Percentiles rank a stretch among this genome's conserved stretches.
Conservation (phyloP, 2,329 filamentous ascomycete species). For the Chaetothyriales sp. region DNA sequence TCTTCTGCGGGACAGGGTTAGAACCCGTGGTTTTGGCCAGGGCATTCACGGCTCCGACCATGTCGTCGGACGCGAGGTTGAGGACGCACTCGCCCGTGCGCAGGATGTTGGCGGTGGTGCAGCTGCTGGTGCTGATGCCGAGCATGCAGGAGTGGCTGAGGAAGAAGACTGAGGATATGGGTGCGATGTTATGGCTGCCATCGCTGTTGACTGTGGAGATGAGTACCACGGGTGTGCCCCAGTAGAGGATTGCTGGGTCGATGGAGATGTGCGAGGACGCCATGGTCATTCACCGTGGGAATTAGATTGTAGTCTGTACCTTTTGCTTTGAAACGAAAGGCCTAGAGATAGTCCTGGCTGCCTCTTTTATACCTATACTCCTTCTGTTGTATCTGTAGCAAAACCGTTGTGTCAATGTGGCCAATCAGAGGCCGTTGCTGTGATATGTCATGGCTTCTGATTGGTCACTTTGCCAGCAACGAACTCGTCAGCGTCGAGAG, state of each 20-base stretch:
- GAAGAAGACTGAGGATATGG: slow-evolving; percentile 34
- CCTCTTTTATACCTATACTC: too few relatives aligned
- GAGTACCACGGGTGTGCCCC: slow-evolving; percentile 21
- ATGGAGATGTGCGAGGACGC: slow-evolving; percentile 4
- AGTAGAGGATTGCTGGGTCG: slow-evolving; percentile 10
- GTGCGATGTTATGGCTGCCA: slow-evolving; percentile 26
- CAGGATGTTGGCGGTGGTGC: slow-evolving; percentile 28
- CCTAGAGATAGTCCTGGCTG: neutral
- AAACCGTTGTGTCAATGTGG: neutral
- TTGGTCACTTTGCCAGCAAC: neutral
- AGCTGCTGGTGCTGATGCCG: slow-evolving; percentile 23
- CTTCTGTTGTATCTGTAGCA: neutral
- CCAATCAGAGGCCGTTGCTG: neutral
- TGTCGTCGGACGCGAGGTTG: slow-evolving; percentile 26
- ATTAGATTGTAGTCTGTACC: neutral
- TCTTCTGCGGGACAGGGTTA: slow-evolving; percentile 15
- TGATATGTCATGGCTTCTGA: neutral
- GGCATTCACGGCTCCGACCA: slow-evolving; percentile 24
- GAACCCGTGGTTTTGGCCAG: slow-evolving; percentile 27
- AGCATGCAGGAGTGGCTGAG: slow-evolving; percentile 30
- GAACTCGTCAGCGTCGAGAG: too few relatives aligned
- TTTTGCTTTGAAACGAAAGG: neutral
- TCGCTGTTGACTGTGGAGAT: slow-evolving; percentile 29
- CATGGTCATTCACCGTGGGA: neutral
- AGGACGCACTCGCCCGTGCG: slow-evolving; percentile 30